phyloP scores from a whole-genome alignment of 148 eudicot species.

The Rheum nobile region DNA sequence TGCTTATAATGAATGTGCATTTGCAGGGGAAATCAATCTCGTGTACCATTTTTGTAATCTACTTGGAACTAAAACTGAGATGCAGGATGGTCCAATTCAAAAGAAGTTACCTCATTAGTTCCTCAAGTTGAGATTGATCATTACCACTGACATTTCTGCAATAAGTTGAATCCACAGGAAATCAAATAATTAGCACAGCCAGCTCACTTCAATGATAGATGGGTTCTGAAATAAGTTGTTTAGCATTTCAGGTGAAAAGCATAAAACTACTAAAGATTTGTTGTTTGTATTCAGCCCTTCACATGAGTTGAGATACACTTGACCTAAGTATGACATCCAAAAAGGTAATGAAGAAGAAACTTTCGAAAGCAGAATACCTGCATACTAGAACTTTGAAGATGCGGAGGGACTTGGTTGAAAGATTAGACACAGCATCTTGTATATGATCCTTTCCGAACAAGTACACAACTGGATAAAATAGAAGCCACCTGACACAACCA shows the following conservation, averaged over 20 bases:
- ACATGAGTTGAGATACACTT: background rate
- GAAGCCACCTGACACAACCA: slow-evolving; percentile 72
- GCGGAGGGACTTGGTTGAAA: slow-evolving; percentile 77
- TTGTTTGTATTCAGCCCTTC: no score
- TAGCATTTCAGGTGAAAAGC: background rate
- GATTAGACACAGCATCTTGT: slow-evolving; percentile 61
- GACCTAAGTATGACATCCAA: background rate
- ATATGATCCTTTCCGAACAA: slow-evolving; percentile 68
- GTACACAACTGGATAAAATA: slow-evolving; percentile 87
- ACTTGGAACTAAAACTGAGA: background rate
- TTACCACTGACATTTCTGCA: slow-evolving; percentile 35
- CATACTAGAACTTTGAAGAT: slow-evolving; percentile 47
- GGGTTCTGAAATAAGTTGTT: background rate
- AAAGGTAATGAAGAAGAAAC: background rate
- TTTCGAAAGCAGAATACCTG: slow-evolving; percentile 36
- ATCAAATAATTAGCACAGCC: background rate
- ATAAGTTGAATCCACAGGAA: background rate
- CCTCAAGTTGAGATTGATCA: slow-evolving; percentile 37
- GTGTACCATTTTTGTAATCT: background rate
- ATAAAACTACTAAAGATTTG: background rate
- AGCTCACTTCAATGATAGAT: background rate
- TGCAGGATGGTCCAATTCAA: background rate
- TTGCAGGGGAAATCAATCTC: no score
- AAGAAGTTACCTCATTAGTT: slow-evolving; percentile 55
- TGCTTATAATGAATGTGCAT: background rate